phyloP scores from a whole-genome alignment of 345 rosid species.

The Melaleuca alternifolia region DNA sequence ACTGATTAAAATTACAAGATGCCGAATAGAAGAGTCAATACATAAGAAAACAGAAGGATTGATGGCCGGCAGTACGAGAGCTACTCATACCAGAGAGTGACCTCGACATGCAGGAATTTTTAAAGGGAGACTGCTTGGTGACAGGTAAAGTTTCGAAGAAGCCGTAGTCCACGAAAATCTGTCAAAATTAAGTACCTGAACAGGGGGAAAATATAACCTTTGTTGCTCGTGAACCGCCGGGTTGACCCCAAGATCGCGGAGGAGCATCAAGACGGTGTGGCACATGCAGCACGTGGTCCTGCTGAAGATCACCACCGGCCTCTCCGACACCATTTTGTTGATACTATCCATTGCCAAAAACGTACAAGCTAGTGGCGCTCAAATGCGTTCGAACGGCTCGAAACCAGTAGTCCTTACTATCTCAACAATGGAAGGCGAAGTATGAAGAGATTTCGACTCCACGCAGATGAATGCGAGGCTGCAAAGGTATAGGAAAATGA shows the following conservation, averaged over 20 bases:
- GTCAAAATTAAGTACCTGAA: slow-evolving; percentile 76
- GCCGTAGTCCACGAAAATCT: slow-evolving; percentile 67
- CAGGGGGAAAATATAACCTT: neutral
- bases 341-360: slow-evolving; percentile 46
- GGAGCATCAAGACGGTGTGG: slow-evolving; percentile 63
- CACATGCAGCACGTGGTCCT: slow-evolving; percentile 70
- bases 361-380: neutral
- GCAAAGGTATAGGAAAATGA: neutral
- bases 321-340: slow-evolving; percentile 49
- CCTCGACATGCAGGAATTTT: slow-evolving; percentile 98
- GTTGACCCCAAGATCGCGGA: slow-evolving; percentile 67
- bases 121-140: slow-evolving; percentile 85
- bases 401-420: neutral
- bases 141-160: slow-evolving; percentile 83
- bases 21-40: neutral
- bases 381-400: neutral
- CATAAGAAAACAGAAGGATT: neutral
- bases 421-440: neutral
- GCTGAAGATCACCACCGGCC: slow-evolving; percentile 88
- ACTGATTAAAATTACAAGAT: neutral
- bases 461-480: neutral
- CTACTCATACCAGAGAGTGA: slow-evolving; percentile 64
- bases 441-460: neutral
- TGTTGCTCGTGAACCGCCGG: slow-evolving; percentile 41
- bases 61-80: neutral